Evolutionary conservation across 345 rosid genomes (phyloP).

Genomic region (Camelina neglecta): DNA sequence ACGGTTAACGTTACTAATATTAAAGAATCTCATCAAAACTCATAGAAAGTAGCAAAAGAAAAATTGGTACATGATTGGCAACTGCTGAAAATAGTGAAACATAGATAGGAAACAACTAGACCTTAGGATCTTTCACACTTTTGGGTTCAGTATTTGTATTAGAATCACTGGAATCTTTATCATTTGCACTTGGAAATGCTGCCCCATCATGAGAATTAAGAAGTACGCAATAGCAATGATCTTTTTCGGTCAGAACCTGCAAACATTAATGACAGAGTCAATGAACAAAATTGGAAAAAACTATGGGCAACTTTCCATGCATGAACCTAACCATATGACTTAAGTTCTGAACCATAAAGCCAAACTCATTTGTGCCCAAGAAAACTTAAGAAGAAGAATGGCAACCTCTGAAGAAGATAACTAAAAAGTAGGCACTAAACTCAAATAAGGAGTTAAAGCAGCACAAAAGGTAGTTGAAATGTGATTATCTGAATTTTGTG

Average conservation of each 20-base stretch:
- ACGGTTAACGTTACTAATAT: not conserved
- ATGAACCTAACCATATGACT: not conserved
- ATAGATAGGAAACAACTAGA: conserved; percentile 39
- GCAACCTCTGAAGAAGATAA: conserved; percentile 13
- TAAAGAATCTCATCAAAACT: conserved; percentile 15
- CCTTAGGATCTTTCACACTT: conserved; percentile 70
- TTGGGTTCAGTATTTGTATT: conserved; percentile 45
- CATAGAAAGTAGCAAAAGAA: conserved; percentile 5
- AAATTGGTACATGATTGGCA: conserved; percentile 1
- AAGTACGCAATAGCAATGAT: conserved; percentile 93
- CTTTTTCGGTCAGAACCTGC: conserved; percentile 86
- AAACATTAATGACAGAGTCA: conserved; percentile 31
- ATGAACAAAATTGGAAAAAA: conserved; percentile 26
- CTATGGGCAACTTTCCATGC: not conserved
- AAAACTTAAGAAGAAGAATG: conserved; percentile 24
- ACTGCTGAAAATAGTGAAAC: conserved; percentile 13
- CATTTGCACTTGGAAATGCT: conserved; percentile 78
- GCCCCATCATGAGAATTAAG: conserved; percentile 94
- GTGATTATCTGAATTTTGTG: not conserved
- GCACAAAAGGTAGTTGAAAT: not conserved
- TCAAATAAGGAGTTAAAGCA: conserved; percentile 10
- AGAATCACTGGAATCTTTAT: conserved; percentile 53
- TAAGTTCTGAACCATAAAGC: conserved; percentile 16
- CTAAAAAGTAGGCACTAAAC: not conserved
- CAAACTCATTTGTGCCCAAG: conserved; percentile 3